Base-by-base conservation (phyloP, 805 yeast genomes). In the Suhomyces sp. region DNA sequence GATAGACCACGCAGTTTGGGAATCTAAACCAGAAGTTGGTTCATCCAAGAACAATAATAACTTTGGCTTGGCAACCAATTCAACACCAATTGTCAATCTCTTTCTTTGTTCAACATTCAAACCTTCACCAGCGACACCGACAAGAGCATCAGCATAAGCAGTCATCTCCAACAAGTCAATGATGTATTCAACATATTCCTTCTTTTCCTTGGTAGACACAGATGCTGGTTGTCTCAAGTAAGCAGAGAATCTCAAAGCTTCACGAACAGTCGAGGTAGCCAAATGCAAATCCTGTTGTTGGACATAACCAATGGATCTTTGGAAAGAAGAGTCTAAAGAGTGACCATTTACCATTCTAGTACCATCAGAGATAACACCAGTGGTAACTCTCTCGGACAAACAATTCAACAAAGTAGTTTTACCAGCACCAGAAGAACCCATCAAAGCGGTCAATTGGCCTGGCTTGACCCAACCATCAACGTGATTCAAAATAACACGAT, bases 391-490 rank as follows among this genome's bases (percentile, higher is more conserved):
- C 29, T 44, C 49, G 6, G 55, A 54, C 38, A 70, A 66, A 39
- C 70, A 48, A 38, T 70, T 70, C 38, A 69, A 49, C 22, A 69
- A 50, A 24, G 74, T 69, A 11, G 75, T 68, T 47, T 69, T 69
- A 35, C 75, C 75, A 28, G 67, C 60, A 30, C 75, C 75, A 6
- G 72, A 64, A 14, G 74, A 68, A 8, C 75, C 75, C 83, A 79
- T 78, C 33, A 79, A 60, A 4, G 93, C 93, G 34, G 91, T 84
- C 53, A 84, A 63, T 30, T 88, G 82, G 45, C 90, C 90, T 7
- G 90, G 90, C 53, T 81, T 81, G 27, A 83, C 88, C 84, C 86
- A 83, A 32, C 91, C 93, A 53, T 81, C 86, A 38, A 84, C 85
- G 42, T 75, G 72, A 42, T 70, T 67, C 52, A 83, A 61, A 42